Conservation (phyloP, 2,329 filamentous ascomycete species). For the Paradendryphiella salina region DNA sequence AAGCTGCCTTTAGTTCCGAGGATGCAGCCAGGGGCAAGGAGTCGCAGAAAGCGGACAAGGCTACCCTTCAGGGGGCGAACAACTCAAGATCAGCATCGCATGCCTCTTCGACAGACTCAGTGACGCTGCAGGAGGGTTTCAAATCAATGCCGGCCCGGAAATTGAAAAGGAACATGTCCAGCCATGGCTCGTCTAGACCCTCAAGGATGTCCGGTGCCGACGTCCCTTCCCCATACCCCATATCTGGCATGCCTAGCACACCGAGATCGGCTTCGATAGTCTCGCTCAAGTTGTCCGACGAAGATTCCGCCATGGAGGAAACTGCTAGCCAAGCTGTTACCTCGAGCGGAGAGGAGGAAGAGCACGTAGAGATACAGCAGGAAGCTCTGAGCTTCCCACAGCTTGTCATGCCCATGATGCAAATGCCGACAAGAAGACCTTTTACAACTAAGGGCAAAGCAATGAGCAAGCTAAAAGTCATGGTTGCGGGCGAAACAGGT, state of each 20-base stretch:
- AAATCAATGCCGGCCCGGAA: slow-evolving; percentile 26
- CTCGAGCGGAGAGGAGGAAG: slow-evolving; percentile 61
- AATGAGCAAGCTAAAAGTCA: slow-evolving; percentile 84
- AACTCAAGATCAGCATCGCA: slow-evolving; percentile 27
- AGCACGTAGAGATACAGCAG: slow-evolving; percentile 34
- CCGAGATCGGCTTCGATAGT: slow-evolving; percentile 63
- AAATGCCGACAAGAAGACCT: slow-evolving; percentile 83
- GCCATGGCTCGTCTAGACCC: slow-evolving; percentile 26
- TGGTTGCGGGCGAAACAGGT: slow-evolving; percentile 81
- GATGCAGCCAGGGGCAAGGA: slow-evolving; percentile 26
- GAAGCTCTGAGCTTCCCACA: slow-evolving; percentile 62
- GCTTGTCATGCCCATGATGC: slow-evolving; percentile 96
- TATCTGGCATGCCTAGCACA: slow-evolving; percentile 59
- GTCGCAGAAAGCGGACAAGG: slow-evolving; percentile 29
- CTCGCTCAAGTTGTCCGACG: slow-evolving; percentile 62
- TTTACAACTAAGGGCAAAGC: slow-evolving; percentile 86
- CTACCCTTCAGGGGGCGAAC: slow-evolving; percentile 40
- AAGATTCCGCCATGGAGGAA: slow-evolving; percentile 60
- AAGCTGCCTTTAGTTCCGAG: slow-evolving; percentile 46
- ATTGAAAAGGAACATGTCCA: slow-evolving; percentile 29
- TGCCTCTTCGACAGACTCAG: slow-evolving; percentile 25
- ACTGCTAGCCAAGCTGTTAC: slow-evolving; percentile 58
- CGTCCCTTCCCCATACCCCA: slow-evolving; percentile 50
- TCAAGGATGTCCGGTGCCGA: slow-evolving; percentile 33
- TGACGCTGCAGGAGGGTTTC: slow-evolving; percentile 24